Evolutionary conservation across 352 stramenopile species (phyloP).

Genomic region (Phytophthora rubi): DNA sequence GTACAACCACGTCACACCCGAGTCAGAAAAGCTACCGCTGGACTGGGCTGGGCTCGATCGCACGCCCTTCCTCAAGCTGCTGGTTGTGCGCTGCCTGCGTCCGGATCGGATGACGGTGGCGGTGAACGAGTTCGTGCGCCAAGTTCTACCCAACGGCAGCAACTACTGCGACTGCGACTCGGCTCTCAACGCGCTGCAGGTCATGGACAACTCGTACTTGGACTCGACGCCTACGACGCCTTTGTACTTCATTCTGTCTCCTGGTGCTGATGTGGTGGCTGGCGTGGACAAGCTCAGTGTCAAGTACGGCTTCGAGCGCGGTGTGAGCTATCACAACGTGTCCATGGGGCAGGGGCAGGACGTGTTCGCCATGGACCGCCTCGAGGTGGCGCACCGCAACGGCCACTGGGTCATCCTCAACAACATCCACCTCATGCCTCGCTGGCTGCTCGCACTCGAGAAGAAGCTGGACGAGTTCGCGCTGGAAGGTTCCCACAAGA

Average conservation of each 20-base stretch:
- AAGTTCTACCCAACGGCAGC: constrained; percentile 92
- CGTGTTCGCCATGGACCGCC: constrained; percentile 94
- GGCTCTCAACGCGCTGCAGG: constrained; percentile 95
- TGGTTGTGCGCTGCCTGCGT: constrained; percentile 94
- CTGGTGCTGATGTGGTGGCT: constrained; percentile 95
- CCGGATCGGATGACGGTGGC: constrained; percentile 95
- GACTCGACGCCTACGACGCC: constrained; percentile 96
- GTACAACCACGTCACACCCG: constrained; percentile 97
- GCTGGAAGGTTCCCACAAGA: constrained; percentile 92
- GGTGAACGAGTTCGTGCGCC: constrained; percentile 95
- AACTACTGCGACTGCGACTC: constrained; percentile 97
- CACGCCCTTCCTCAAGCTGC: constrained; percentile 96
- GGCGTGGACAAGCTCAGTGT: constrained; percentile 95
- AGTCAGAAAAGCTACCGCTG: constrained; percentile 97
- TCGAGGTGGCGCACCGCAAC: constrained; percentile 95
- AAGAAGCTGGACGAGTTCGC: constrained; percentile 98
- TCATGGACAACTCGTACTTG: constrained; percentile 95
- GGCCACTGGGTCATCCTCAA: constrained; percentile 98
- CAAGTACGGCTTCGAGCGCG: constrained; percentile 96
- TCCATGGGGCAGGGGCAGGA: constrained; percentile 98
- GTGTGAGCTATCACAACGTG: constrained; percentile 97
- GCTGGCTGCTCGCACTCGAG: constrained; percentile 96
- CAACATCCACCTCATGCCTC: constrained; percentile 98
- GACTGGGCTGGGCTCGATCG: constrained; percentile 97
- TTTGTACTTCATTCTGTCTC: constrained; percentile 97